Percentiles rank a stretch among this genome's conserved stretches.
These are phyloP conservation scores for Fagus crenata DNA, from an alignment of 306 rosid genomes.

Conservation along the genomic window DNA sequence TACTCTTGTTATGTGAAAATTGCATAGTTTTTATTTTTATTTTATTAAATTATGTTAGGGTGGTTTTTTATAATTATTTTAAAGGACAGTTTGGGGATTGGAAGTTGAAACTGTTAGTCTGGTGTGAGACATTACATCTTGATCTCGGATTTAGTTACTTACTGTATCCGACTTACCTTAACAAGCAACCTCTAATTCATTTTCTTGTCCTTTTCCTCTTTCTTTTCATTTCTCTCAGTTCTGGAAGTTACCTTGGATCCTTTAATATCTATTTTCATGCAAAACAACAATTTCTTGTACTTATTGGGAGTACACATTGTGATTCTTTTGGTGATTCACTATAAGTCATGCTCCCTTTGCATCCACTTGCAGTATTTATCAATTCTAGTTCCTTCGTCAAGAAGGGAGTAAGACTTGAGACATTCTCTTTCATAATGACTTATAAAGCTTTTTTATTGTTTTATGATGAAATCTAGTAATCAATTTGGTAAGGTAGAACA, in stretches of 20 bases:
- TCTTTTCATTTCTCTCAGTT: background rate
- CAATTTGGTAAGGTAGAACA: background rate
- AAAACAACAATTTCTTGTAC: background rate
- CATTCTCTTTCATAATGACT: background rate
- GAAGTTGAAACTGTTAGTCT: slow-evolving; percentile 1
- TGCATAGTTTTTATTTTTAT: background rate
- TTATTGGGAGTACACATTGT: background rate
- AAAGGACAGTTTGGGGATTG: slow-evolving; percentile 3
- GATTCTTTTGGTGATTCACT: background rate
- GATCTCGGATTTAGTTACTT: background rate
- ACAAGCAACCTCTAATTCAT: background rate
- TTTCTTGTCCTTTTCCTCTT: background rate
- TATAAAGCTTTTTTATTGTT: background rate
- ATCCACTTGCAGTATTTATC: background rate
- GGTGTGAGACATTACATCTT: background rate
- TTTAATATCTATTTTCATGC: background rate
- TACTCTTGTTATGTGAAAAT: slow-evolving; percentile 12
- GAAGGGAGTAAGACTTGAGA: background rate
- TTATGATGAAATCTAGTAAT: background rate
- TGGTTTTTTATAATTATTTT: background rate
- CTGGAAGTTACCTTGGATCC: background rate
- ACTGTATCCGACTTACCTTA: background rate
- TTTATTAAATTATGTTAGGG: background rate
- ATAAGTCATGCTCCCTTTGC: background rate
- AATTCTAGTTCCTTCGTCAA: background rate